Evolutionary conservation across 768 basidiomycete genomes (phyloP), one percentile per base, ranked within the genome.

Genomic region (Cubamyces sp.): DNA sequence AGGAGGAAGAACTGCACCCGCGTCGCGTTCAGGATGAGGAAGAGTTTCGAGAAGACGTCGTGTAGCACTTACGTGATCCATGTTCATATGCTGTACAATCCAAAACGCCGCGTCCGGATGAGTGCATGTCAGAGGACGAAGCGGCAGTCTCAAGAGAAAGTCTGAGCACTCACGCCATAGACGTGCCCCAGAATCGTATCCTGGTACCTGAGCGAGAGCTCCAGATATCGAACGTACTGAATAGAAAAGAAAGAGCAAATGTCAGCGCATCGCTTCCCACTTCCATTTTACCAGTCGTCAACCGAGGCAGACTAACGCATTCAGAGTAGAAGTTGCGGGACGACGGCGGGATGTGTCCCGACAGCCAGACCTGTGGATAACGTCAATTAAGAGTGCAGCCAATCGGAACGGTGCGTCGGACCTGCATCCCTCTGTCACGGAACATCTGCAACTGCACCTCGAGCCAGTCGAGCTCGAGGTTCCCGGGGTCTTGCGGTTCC

Each of bases 151-250:
- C 34, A 34, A 9, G 11, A 34, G 34, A 34, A 34, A 34, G 34
- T 34, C 34, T 68, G 70, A 64, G 28, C 15, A 77, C 88, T 74
- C 77, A 91, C 92, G 73, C 90, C 93, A 66, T 81, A 95, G 34
- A 95, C 75, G 75, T 93, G 91, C 1, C 93, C 94, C 40, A 96
- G 77, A 65, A 96, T 89, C 9, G 91, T 92, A 70, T 94, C 93
- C 71, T 94, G 93, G 74, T 83, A 96, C 60, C 89, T 78, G 61
- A 96, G 77, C n/a, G 89, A 81, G 51, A 96, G 74, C 72, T 92
- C 87, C 42, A 81, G 81, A 68, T 90, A 91, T 39, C 86, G 86
- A 62, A 84, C 80, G 71, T 87, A 89, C 83, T 79, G 67, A 34
- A 34, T 49, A 25, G 30, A 47, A 61, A 67, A 15, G 37, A 34